Evolutionary conservation across 768 basidiomycete genomes (phyloP).

Genomic region (Calocybe cyanea): DNA sequence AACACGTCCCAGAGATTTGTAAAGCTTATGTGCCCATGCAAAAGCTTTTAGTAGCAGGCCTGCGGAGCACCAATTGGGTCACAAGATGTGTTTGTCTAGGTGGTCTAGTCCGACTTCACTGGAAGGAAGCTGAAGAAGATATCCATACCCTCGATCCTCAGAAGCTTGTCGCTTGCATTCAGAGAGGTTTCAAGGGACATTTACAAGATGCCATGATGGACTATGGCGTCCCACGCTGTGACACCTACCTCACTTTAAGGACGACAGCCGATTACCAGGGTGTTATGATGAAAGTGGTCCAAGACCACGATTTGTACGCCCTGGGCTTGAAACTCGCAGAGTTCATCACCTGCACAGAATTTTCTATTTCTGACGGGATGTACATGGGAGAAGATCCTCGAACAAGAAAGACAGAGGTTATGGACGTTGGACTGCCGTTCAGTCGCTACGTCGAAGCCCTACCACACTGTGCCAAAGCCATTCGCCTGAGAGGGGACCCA

Average conservation of each 20-base stretch:
- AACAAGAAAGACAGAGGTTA: slow-evolving; percentile 37
- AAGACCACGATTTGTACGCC: slow-evolving; percentile 45
- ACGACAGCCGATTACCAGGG: slow-evolving; percentile 42
- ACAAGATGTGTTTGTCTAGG: slow-evolving; percentile 49
- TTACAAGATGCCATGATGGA: slow-evolving; percentile 41
- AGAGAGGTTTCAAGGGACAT: slow-evolving; percentile 40
- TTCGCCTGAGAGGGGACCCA: slow-evolving; percentile 39
- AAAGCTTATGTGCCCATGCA: slow-evolving; percentile 39
- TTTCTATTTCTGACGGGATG: slow-evolving; percentile 53
- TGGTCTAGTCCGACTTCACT: slow-evolving; percentile 50
- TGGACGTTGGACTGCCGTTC: slow-evolving; percentile 56
- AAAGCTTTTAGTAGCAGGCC: slow-evolving; percentile 50
- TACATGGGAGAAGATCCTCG: slow-evolving; percentile 42
- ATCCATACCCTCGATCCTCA: slow-evolving; percentile 44
- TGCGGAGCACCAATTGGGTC: slow-evolving; percentile 53
- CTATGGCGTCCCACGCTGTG: slow-evolving; percentile 47
- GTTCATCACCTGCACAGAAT: slow-evolving; percentile 56
- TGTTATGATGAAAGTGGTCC: slow-evolving; percentile 48
- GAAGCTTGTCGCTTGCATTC: slow-evolving; percentile 38
- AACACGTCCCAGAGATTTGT: slow-evolving; percentile 43
- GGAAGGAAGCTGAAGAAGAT: slow-evolving; percentile 39
- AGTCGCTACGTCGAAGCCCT: slow-evolving; percentile 54
- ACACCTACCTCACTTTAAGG: slow-evolving; percentile 39
- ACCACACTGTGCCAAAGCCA: slow-evolving; percentile 54
- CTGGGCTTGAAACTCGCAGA: slow-evolving; percentile 48